A percentile compares a stretch with the other conserved stretches of the same genome.
Conservation (phyloP, 2,329 filamentous ascomycete genomes). For the Pyrenochaeta sp. region DNA sequence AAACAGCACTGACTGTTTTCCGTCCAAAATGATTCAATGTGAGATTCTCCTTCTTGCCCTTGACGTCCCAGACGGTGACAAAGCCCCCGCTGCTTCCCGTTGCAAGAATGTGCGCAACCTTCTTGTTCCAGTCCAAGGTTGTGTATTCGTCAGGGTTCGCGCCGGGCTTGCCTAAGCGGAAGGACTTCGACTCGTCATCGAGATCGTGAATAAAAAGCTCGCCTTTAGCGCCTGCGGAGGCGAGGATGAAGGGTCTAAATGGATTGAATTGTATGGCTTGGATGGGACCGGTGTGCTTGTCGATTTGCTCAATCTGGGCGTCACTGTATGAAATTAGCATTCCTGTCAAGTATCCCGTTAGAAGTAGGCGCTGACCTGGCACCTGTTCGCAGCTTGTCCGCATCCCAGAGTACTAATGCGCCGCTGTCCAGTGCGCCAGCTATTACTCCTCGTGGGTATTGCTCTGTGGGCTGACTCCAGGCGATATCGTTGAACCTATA, state of each 20-base stretch:
- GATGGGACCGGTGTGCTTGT: slow-evolving; percentile 90
- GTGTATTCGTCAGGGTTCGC: slow-evolving; percentile 95
- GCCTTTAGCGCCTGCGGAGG: slow-evolving; percentile 91
- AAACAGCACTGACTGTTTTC: slow-evolving; percentile 93
- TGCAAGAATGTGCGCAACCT: slow-evolving; percentile 93
- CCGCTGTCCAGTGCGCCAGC: slow-evolving; percentile 96
- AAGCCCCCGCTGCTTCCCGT: slow-evolving; percentile 93
- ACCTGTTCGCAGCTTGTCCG: slow-evolving; percentile 68
- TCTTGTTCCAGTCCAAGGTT: slow-evolving; percentile 97
- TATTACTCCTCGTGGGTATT: slow-evolving; percentile 85
- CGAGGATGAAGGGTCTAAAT: slow-evolving; percentile 86
- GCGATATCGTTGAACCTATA: slow-evolving; percentile 94
- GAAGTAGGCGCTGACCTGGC: slow-evolving; percentile 57
- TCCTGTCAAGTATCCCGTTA: slow-evolving; percentile 53
- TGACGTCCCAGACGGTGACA: slow-evolving; percentile 98
- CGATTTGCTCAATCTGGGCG: slow-evolving; percentile 83
- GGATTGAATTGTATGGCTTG: slow-evolving; percentile 98
- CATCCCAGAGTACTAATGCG: slow-evolving; percentile 92
- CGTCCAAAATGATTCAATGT: slow-evolving; percentile 89
- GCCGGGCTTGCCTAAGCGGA: slow-evolving; percentile 85
- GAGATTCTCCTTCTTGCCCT: slow-evolving; percentile 96
- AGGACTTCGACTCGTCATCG: slow-evolving; percentile 86
- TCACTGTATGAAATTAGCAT: slow-evolving; percentile 60
- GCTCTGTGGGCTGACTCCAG: slow-evolving; percentile 84
- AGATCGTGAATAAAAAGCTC: slow-evolving; percentile 97